Evolutionary conservation across 1,139 yeast species (phyloP).

Genomic region (Taphrina confusa): DNA sequence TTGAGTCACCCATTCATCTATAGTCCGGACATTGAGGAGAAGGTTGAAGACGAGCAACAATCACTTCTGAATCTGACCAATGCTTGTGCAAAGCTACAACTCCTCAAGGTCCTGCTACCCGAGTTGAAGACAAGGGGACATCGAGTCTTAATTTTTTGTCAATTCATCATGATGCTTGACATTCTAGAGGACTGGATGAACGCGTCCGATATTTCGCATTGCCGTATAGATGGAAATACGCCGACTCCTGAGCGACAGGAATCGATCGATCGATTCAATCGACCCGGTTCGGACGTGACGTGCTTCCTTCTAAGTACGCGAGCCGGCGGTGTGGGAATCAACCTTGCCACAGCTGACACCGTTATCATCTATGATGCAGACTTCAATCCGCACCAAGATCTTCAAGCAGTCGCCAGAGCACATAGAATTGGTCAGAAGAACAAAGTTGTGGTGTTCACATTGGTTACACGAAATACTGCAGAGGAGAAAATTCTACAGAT

Average conservation of each 20-base stretch:
- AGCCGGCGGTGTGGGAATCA: constrained; percentile 87
- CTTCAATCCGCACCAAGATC: constrained; percentile 92
- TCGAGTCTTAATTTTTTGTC: constrained; percentile 76
- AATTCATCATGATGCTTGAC: constrained; percentile 87
- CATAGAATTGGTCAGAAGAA: constrained; percentile 89
- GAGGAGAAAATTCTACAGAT: constrained; percentile 76
- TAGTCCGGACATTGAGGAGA: constrained; percentile 39
- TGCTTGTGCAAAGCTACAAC: constrained; percentile 68
- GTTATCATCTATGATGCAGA: constrained; percentile 85
- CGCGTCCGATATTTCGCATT: constrained; percentile 62
- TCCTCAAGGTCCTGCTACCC: constrained; percentile 71
- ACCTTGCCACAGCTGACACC: constrained; percentile 81
- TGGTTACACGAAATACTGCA: constrained; percentile 77
- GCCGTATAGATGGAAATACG: constrained; percentile 70
- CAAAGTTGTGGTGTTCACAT: constrained; percentile 75
- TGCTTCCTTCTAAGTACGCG: constrained; percentile 79
- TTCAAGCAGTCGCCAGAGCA: constrained; percentile 89
- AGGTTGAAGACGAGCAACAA: constrained; percentile 33
- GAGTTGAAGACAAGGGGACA: constrained; percentile 75
- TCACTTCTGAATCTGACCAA: constrained; percentile 35
- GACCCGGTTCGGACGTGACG: constrained; percentile 69
- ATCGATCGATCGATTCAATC: constrained; percentile 69
- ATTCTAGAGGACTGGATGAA: constrained; percentile 83
- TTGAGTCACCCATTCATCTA: constrained; percentile 42
- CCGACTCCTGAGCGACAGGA: constrained; percentile 79